Conservation (phyloP, 208 protist species). For the Porcisia hertigi region DNA sequence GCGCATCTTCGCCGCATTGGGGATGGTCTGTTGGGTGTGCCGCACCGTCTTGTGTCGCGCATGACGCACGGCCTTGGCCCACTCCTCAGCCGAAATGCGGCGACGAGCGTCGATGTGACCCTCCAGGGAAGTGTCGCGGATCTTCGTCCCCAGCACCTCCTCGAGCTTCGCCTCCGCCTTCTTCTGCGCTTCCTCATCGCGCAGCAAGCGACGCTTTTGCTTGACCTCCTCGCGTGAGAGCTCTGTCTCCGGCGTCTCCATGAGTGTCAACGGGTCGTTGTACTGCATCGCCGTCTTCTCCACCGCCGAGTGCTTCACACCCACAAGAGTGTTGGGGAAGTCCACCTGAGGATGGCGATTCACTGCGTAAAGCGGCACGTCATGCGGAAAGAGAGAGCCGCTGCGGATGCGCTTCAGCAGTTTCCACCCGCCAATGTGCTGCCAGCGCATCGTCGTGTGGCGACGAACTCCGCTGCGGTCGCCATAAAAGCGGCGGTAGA, state of each 20-base stretch:
- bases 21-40: conserved; percentile 74
- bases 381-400: conserved; percentile 78
- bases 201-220: conserved; percentile 42
- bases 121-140: conserved; percentile 27
- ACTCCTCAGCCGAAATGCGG: conserved; percentile 76
- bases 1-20: conserved; percentile 68
- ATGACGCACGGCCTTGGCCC: conserved; percentile 74
- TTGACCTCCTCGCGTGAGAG: conserved; percentile 65
- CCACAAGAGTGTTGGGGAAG: conserved; percentile 79
- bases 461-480: conserved; percentile 58
- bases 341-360: conserved; percentile 77
- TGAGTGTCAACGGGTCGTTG: conserved; percentile 66
- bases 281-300: conserved; percentile 89
- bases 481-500: conserved; percentile 89
- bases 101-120: conserved; percentile 62
- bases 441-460: conserved; percentile 85
- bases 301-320: conserved; percentile 66
- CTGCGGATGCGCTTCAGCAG: conserved; percentile 67
- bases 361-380: conserved; percentile 85
- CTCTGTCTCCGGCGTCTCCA: conserved; percentile 50
- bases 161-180: conserved; percentile 73
- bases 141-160: conserved; percentile 67
- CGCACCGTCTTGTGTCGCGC: conserved; percentile 63
- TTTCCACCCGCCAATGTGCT: conserved; percentile 91
- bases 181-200: conserved; percentile 53